Evolutionary conservation across 805 yeast species (phyloP), one percentile per base, ranked within the genome.

Genomic region (Tetrapisispora arboricola): DNA sequence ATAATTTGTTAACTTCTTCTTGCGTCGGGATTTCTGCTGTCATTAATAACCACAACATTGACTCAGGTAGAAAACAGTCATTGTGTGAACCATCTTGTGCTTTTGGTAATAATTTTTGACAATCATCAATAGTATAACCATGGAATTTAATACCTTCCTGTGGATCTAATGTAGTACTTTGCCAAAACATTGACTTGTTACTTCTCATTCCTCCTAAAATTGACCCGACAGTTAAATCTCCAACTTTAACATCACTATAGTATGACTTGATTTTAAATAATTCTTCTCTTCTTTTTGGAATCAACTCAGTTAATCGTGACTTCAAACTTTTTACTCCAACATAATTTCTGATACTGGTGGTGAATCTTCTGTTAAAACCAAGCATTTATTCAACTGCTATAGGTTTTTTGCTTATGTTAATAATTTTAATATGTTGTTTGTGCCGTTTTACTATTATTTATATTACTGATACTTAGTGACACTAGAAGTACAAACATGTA

Each of bases 171-270:
- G 75, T 77, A 12, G 88, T 80, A 41, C 86, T 79, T 57, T 82
- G 87, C 92, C 92, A 83, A 42, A 80, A 76, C 58, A 83, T 68
- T 39, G 82, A 75, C 58, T 73, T 73, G 60, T 78, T 72, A 40
- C 88, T 88, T 58, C 90, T 72, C 90, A 83, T 83, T 47, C 92
- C 90, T 50, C 88, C 88, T 30, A 73, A 44, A 10, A 71, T 50
- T 27, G 66, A 62, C 16, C 65, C 67, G 15, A 73, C 68, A 6
- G 71, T 64, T 31, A 70, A 57, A 11, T 66, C 67, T 6, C 75
- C 78, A 21, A 74, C 61, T 20, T 64, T 55, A 43, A 63, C 63
- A 42, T 48, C 46, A 8, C 58, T 59, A 38, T 56, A 50, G 16
- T 61, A 55, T 32, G 64, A 53, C 53, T 67, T 73, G 42, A 74